phyloP scores from a whole-genome alignment of 1,284 basidiomycete species.

The Ceratobasidium theobromae region DNA sequence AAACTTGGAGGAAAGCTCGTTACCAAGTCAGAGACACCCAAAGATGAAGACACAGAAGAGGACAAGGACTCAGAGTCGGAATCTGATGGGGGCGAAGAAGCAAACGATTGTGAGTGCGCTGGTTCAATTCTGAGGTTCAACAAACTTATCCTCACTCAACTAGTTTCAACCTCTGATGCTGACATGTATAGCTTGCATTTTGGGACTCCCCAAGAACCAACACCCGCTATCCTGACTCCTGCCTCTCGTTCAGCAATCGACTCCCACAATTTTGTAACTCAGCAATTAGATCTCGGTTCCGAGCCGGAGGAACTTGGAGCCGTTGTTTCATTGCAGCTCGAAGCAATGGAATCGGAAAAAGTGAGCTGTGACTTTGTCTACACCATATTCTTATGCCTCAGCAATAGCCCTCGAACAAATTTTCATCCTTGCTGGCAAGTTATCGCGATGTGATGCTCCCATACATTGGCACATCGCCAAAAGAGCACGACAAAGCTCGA shows the following conservation, averaged over 20 bases:
- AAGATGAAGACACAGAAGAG: slow-evolving; percentile 38
- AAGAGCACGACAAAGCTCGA: slow-evolving; percentile 15
- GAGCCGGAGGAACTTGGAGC: slow-evolving; percentile 7
- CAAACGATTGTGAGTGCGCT: neutral
- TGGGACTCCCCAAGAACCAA: slow-evolving; percentile 9
- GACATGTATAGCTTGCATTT: slow-evolving; percentile 29
- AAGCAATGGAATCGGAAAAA: neutral
- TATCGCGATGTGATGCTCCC: slow-evolving; percentile 27
- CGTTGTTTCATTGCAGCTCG: neutral
- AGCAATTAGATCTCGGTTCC: neutral
- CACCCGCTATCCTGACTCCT: slow-evolving; percentile 1
- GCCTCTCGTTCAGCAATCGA: slow-evolving; percentile 11
- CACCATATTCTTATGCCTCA: neutral
- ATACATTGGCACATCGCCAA: slow-evolving; percentile 22
- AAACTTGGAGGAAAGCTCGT: slow-evolving; percentile 32
- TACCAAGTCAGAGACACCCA: slow-evolving; percentile 31
- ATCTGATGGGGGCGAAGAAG: neutral
- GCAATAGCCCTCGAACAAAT: neutral
- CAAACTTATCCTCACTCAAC: neutral
- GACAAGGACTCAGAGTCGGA: slow-evolving; percentile 39
- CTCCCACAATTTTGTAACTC: slow-evolving; percentile 9
- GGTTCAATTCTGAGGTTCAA: neutral
- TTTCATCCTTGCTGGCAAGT: slow-evolving; percentile 5
- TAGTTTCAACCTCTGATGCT: neutral
- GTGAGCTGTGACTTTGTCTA: neutral